A percentile compares a stretch with the other conserved stretches of the same genome.
These are phyloP conservation scores for Boletus rubescentipes DNA, from an alignment of 768 basidiomycete species.

Conservation along the genomic window DNA sequence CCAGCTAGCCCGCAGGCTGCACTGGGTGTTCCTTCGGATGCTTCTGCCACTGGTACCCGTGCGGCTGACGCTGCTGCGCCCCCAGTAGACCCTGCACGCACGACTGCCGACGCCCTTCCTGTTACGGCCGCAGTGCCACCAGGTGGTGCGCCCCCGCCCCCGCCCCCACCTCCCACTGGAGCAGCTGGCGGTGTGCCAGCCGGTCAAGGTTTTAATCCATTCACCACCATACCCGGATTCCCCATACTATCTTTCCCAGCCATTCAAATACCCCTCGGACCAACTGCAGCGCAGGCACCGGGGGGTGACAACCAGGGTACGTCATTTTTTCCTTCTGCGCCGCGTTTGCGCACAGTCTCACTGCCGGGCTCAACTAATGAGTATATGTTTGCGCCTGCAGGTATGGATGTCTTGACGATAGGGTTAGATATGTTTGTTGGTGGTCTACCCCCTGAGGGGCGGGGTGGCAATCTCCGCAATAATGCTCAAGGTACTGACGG, in stretches of 20 bases:
- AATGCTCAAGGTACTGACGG: conserved; percentile 4
- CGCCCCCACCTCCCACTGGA: not conserved
- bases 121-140: conserved; percentile 1
- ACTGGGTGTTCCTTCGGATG: conserved; percentile 9
- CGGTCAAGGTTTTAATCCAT: conserved; percentile 19
- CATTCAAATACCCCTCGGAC: conserved; percentile 25
- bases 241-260: conserved; percentile 30
- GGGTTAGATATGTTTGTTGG: conserved; percentile 42
- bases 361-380: conserved; percentile 23
- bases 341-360: conserved; percentile 6
- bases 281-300: conserved; percentile 3
- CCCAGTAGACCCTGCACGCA: not conserved
- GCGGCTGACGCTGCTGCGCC: not conserved
- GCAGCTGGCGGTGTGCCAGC: conserved; percentile 5
- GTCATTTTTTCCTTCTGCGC: conserved; percentile 3
- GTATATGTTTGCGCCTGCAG: conserved; percentile 7
- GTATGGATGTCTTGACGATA: conserved; percentile 35
- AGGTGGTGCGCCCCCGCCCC: not conserved
- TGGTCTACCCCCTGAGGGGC: conserved; percentile 13
- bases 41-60: not conserved
- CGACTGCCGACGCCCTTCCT: conserved; percentile 1
- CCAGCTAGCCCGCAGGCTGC: conserved; percentile 8
- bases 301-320: conserved; percentile 21
- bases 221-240: conserved; percentile 21
- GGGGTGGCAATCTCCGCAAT: conserved; percentile 10